Conservation (phyloP, 208 protist genomes). For the Herpetomonas samuelpessoai region DNA sequence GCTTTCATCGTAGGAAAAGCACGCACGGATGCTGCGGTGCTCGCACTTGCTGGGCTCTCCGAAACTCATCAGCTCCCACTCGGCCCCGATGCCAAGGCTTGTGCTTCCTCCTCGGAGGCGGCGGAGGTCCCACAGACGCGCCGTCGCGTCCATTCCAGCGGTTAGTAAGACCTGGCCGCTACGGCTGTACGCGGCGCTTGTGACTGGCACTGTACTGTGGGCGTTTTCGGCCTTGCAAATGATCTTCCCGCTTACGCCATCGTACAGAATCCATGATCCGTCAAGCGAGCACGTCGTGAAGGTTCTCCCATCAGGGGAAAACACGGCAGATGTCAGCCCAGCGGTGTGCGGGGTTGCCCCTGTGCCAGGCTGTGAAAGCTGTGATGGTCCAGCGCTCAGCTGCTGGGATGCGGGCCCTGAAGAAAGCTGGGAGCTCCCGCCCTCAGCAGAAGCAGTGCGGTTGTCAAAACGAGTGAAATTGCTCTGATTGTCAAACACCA, state of each 20-base stretch:
- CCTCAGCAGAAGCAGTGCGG: not conserved
- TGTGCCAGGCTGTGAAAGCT: conserved; percentile 13
- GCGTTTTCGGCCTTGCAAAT: conserved; percentile 54
- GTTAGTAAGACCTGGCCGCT: conserved; percentile 79
- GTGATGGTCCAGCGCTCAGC: not conserved
- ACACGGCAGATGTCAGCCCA: conserved; percentile 56
- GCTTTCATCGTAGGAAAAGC: conserved; percentile 72
- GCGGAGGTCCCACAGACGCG: conserved; percentile 84
- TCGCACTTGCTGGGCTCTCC: conserved; percentile 70
- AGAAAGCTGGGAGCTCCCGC: not conserved
- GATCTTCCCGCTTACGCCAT: conserved; percentile 67
- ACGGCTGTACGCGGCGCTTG: conserved; percentile 76
- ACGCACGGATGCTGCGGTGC: conserved; percentile 68
- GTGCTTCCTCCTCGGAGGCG: conserved; percentile 19
- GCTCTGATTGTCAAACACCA: conserved; percentile 1
- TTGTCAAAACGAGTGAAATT: conserved; percentile 1
- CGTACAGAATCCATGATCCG: conserved; percentile 72
- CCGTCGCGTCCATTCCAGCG: conserved; percentile 78
- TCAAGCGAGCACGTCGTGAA: conserved; percentile 68
- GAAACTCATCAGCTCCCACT: conserved; percentile 64
- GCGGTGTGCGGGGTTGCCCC: conserved; percentile 52
- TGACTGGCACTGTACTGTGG: conserved; percentile 75
- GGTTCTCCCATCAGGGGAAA: conserved; percentile 54
- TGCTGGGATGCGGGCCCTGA: not conserved
- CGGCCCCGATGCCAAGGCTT: conserved; percentile 6